These are phyloP conservation scores for Podaxis carcinomalis DNA, from an alignment of 768 basidiomycete genomes.

Conservation along the genomic window DNA sequence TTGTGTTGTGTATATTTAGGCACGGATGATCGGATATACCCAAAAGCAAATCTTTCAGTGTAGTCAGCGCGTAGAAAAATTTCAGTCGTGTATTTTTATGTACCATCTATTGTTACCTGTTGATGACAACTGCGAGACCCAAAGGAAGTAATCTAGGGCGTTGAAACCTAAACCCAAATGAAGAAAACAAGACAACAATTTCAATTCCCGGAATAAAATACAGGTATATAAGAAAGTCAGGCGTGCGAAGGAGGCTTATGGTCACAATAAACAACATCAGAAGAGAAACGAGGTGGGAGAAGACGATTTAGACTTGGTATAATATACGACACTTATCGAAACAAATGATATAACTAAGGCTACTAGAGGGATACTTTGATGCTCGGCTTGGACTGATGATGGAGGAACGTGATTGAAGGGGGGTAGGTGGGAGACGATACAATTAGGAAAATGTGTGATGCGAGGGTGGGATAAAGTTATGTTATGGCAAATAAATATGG, in stretches of 20 bases:
- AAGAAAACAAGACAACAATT: not conserved
- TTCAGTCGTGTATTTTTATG: not conserved
- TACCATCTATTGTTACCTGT: not conserved
- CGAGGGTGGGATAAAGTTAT: conserved; percentile 6
- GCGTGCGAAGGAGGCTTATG: not conserved
- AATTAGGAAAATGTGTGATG: conserved; percentile 1
- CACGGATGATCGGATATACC: not conserved
- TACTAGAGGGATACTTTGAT: conserved; percentile 4
- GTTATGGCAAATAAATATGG: conserved; percentile 8
- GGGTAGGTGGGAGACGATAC: not conserved
- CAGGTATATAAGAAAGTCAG: not conserved
- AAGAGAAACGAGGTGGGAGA: not conserved
- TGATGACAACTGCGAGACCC: not conserved
- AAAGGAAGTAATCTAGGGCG: not conserved
- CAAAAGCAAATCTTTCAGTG: not conserved
- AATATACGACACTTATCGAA: conserved; percentile 11
- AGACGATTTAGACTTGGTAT: conserved; percentile 1
- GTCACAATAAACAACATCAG: not conserved
- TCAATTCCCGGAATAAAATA: conserved; percentile 11
- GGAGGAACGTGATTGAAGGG: not conserved
- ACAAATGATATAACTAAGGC: conserved; percentile 8
- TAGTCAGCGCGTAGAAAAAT: not conserved
- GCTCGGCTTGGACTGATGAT: not conserved
- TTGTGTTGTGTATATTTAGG: conserved; percentile 2
- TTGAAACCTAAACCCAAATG: not conserved